Evolutionary conservation across 2,329 filamentous ascomycete species (phyloP).

Genomic region (Purpureocillium lavendulum): DNA sequence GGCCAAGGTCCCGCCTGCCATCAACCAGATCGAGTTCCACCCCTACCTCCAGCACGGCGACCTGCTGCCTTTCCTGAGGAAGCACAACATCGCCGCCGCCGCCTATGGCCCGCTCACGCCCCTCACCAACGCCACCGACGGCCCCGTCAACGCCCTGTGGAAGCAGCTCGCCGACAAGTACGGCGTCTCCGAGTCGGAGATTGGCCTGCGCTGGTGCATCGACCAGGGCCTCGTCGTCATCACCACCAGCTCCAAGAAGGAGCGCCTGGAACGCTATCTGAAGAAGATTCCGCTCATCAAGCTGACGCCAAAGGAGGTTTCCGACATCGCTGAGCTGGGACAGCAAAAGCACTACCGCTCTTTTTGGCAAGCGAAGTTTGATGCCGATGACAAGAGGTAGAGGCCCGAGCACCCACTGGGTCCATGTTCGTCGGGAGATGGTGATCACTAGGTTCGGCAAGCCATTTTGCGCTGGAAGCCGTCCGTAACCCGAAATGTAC

Average conservation of each 20-base stretch:
- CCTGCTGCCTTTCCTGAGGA: slow-evolving; percentile 47
- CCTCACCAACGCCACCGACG: slow-evolving; percentile 35
- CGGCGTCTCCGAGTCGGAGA: slow-evolving; percentile 43
- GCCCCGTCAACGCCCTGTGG: slow-evolving; percentile 45
- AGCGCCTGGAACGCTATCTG: slow-evolving; percentile 48
- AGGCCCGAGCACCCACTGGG: background rate
- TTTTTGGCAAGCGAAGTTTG: slow-evolving; percentile 49
- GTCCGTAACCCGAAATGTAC: no score
- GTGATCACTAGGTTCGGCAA: no score
- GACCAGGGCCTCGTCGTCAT: slow-evolving; percentile 51
- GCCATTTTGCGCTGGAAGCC: no score
- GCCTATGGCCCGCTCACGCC: slow-evolving; percentile 50
- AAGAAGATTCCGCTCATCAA: slow-evolving; percentile 44
- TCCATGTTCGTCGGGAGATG: no score
- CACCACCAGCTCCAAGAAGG: slow-evolving; percentile 51
- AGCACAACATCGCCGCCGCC: slow-evolving; percentile 47
- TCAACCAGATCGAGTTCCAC: slow-evolving; percentile 79
- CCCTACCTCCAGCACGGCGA: slow-evolving; percentile 62
- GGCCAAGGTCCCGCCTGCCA: slow-evolving; percentile 53
- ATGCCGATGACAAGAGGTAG: slow-evolving; percentile 35
- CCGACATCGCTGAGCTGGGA: slow-evolving; percentile 46
- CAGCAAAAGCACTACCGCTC: slow-evolving; percentile 52
- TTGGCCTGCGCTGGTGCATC: slow-evolving; percentile 51
- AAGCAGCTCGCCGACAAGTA: slow-evolving; percentile 47
- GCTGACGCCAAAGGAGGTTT: slow-evolving; percentile 50